phyloP scores from a whole-genome alignment of 1,284 basidiomycete genomes.

The Trametes hirsuta region DNA sequence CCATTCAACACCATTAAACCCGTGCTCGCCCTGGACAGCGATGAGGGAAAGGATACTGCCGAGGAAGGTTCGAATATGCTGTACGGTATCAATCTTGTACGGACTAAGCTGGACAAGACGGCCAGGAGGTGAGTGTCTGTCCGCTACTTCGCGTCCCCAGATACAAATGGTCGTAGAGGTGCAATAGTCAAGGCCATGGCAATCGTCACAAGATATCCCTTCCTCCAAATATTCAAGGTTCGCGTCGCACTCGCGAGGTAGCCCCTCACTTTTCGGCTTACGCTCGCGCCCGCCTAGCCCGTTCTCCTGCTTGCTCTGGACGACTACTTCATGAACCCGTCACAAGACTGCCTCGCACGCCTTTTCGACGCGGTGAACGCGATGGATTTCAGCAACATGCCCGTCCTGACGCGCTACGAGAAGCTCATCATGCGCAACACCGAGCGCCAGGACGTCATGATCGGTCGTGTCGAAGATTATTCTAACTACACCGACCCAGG shows the following conservation, averaged over 20 bases:
- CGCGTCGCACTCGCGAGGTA: constrained; percentile 22
- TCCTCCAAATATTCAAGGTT: constrained; percentile 98
- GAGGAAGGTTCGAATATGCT: constrained; percentile 59
- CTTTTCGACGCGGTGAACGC: constrained; percentile 94
- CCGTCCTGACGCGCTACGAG: constrained; percentile 78
- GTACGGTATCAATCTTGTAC: constrained; percentile 94
- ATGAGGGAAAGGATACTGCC: constrained; percentile 38
- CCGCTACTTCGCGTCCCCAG: background rate
- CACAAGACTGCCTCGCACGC: constrained; percentile 84
- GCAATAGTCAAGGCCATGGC: constrained; percentile 96
- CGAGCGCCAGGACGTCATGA: constrained; percentile 91
- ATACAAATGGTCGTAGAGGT: constrained; percentile 58
- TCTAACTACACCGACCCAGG: constrained; percentile 21
- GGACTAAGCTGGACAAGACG: constrained; percentile 92
- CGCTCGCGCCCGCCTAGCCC: constrained; percentile 56
- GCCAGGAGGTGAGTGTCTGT: constrained; percentile 68
- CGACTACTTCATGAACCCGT: constrained; percentile 90
- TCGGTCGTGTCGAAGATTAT: constrained; percentile 70
- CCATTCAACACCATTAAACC: constrained; percentile 84
- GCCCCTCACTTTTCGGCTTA: background rate
- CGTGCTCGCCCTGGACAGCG: constrained; percentile 72
- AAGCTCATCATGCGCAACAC: constrained; percentile 88
- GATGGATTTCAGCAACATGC: constrained; percentile 85
- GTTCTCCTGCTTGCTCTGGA: constrained; percentile 93
- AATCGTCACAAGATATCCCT: constrained; percentile 93